phyloP scores from a whole-genome alignment of 805 yeast species.

The Candida dajiaensis region DNA sequence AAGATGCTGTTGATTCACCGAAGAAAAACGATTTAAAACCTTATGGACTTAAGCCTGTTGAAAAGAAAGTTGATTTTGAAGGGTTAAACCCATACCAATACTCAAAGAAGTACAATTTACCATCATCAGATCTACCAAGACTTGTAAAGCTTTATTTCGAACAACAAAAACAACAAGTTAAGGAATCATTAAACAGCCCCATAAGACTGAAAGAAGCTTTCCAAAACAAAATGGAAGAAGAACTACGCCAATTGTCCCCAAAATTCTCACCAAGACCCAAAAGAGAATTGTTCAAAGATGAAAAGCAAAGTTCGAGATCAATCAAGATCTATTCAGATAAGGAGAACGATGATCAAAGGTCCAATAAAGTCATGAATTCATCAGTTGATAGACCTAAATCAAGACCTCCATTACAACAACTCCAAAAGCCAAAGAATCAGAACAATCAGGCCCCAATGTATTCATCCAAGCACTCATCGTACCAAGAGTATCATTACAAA shows the following conservation, averaged over 20 bases:
- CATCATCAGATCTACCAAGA: constrained; percentile 31
- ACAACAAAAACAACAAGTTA: constrained; percentile 29
- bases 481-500: constrained; percentile 15
- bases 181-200: constrained; percentile 23
- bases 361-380: neutral
- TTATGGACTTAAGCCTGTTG: neutral
- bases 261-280: constrained; percentile 12
- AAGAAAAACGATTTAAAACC: neutral
- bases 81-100: constrained; percentile 36
- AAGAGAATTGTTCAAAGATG: constrained; percentile 8
- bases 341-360: constrained; percentile 6
- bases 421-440: constrained; percentile 11
- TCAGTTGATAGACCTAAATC: constrained; percentile 1
- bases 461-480: constrained; percentile 5
- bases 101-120: constrained; percentile 29
- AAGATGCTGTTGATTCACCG: constrained; percentile 8
- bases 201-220: constrained; percentile 18
- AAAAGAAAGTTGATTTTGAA: constrained; percentile 25
- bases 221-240: constrained; percentile 19
- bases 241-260: constrained; percentile 20
- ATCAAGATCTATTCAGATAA: constrained; percentile 10
- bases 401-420: constrained; percentile 17
- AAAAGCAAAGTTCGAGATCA: constrained; percentile 1
- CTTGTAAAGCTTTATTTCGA: constrained; percentile 32
- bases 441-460: constrained; percentile 1